Conservation (phyloP, 148 eudicot species). For the Fagopyrum tataricum region DNA sequence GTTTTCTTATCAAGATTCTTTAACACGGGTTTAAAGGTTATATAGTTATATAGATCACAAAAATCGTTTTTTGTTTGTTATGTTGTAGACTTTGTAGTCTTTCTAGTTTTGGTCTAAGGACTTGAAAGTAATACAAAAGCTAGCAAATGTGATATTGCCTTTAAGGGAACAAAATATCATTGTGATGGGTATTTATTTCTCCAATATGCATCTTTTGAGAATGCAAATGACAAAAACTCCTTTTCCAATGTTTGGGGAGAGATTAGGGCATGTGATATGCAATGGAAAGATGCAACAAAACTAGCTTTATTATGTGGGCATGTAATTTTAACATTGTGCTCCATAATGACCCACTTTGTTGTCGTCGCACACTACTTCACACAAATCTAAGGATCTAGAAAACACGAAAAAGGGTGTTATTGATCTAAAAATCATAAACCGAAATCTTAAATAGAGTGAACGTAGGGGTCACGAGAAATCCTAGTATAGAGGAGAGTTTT, state of each 20-base stretch:
- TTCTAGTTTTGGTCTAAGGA: too few species aligned
- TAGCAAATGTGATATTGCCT: too few species aligned
- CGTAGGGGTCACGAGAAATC: too few species aligned
- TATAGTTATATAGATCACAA: too few species aligned
- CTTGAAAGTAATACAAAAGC: too few species aligned
- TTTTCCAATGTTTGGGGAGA: conserved; percentile 2
- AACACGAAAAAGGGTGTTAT: neutral
- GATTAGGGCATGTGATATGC: conserved; percentile 1
- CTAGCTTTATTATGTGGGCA: conserved; percentile 7
- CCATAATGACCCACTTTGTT: neutral
- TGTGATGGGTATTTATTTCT: conserved; percentile 2
- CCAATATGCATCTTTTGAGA: neutral
- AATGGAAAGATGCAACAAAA: neutral
- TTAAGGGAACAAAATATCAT: neutral
- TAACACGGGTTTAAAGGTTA: too few species aligned
- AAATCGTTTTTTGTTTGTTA: too few species aligned
- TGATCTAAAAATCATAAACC: too few species aligned
- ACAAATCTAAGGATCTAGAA: neutral
- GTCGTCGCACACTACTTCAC: neutral
- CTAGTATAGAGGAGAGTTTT: too few species aligned
- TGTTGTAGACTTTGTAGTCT: too few species aligned
- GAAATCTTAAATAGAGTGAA: too few species aligned
- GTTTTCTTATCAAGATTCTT: too few species aligned
- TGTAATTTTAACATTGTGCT: neutral
- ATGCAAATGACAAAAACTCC: neutral